phyloP scores from a whole-genome alignment of 2,329 filamentous ascomycete genomes.

The Sporothrix schenckii region DNA sequence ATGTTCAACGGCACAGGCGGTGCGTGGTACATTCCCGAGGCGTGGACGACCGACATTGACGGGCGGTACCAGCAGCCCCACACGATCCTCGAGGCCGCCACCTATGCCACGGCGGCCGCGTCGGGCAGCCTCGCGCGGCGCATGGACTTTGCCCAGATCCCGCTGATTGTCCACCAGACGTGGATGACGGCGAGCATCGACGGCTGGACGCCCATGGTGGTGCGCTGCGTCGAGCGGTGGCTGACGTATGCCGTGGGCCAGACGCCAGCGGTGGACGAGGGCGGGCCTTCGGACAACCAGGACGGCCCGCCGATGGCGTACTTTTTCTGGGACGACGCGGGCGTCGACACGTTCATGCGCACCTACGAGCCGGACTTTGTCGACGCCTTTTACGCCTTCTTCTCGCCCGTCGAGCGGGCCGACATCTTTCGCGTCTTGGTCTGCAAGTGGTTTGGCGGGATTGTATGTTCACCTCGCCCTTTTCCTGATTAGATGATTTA shows the following conservation, averaged over 20 bases:
- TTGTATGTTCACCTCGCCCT: neutral
- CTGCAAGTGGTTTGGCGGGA: slow-evolving; percentile 23
- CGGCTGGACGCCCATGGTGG: slow-evolving; percentile 5
- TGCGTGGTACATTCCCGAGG: slow-evolving; percentile 20
- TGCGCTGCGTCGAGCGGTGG: slow-evolving; percentile 25
- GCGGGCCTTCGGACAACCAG: neutral
- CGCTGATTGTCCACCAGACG: slow-evolving; percentile 23
- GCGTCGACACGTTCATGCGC: slow-evolving; percentile 6
- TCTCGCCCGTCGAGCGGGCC: slow-evolving; percentile 17
- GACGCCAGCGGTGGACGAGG: no score
- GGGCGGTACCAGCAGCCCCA: neutral
- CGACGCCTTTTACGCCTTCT: neutral
- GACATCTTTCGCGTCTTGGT: slow-evolving; percentile 23
- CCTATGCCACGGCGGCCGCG: neutral
- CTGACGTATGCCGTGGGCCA: neutral
- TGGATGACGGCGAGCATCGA: slow-evolving; percentile 21
- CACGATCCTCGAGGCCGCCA: slow-evolving; percentile 11
- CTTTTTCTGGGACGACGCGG: slow-evolving; percentile 26
- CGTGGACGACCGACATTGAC: neutral
- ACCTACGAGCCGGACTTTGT: slow-evolving; percentile 19
- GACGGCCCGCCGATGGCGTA: slow-evolving; percentile 21
- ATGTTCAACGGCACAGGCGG: slow-evolving; percentile 1
- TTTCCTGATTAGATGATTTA: neutral
- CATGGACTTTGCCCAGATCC: slow-evolving; percentile 8
- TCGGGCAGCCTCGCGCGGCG: neutral